These are phyloP conservation scores for Rhodomyrtus psidioides DNA, from an alignment of 441 rosid species.

Conservation along the genomic window DNA sequence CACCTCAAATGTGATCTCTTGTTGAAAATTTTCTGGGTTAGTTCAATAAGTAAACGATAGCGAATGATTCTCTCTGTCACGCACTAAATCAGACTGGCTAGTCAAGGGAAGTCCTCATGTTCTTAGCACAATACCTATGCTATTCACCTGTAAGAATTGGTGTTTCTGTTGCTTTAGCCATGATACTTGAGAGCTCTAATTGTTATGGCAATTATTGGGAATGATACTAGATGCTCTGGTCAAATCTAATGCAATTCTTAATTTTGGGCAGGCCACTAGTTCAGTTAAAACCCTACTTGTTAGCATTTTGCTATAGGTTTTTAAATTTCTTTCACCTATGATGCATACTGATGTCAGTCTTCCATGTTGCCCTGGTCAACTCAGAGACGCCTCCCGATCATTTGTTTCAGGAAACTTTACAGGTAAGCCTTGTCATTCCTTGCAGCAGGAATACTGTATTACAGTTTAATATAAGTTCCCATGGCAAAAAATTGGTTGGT, in stretches of 20 bases:
- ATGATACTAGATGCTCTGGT: background rate
- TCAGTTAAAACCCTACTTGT: background rate
- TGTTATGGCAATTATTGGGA: background rate
- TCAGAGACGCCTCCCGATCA: conserved; percentile 87
- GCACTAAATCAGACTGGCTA: background rate
- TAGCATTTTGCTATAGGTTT: background rate
- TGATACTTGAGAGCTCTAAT: background rate
- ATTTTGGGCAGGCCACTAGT: background rate
- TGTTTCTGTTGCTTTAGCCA: background rate
- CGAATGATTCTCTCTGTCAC: background rate
- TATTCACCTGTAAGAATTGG: background rate
- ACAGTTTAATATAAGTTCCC: background rate
- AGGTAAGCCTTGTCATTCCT: conserved; percentile 26
- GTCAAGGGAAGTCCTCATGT: background rate
- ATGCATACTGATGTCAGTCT: background rate
- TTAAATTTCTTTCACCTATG: conserved; percentile 2
- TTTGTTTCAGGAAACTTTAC: conserved; percentile 89
- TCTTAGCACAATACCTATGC: background rate
- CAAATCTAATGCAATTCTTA: background rate
- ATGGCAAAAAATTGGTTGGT: background rate
- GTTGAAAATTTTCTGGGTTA: background rate
- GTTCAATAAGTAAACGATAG: background rate
- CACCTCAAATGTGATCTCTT: background rate
- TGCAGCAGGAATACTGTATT: background rate
- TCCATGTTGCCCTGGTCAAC: background rate